These are phyloP conservation scores for Alternaria longipes DNA, from an alignment of 2,329 filamentous ascomycete species.

Conservation along the genomic window DNA sequence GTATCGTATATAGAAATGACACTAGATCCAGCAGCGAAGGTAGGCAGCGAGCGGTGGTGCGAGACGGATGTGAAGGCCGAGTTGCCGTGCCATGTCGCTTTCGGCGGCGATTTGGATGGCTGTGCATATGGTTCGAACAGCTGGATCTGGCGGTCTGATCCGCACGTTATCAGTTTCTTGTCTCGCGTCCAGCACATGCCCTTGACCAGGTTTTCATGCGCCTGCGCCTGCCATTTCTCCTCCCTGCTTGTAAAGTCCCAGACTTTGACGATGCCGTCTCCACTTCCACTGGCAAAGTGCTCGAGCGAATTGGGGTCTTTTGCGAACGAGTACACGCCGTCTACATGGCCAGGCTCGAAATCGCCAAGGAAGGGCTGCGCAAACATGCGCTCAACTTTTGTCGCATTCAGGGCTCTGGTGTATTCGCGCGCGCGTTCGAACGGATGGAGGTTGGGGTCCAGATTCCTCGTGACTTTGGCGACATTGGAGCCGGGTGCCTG, in stretches of 20 bases:
- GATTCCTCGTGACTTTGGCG: constrained; percentile 71
- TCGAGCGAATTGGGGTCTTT: constrained; percentile 60
- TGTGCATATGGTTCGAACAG: constrained; percentile 90
- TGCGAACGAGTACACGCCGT: constrained; percentile 69
- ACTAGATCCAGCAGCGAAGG: constrained; percentile 81
- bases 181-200: constrained; percentile 89
- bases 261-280: constrained; percentile 93
- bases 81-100: constrained; percentile 84
- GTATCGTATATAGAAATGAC: constrained; percentile 90
- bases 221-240: constrained; percentile 79
- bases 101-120: constrained; percentile 71
- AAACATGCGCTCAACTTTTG: constrained; percentile 94
- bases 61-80: constrained; percentile 85
- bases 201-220: constrained; percentile 94
- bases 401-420: constrained; percentile 79
- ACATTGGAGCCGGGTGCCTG: constrained; percentile 74
- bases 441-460: constrained; percentile 86
- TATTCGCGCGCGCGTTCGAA: constrained; percentile 92
- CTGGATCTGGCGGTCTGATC: constrained; percentile 85
- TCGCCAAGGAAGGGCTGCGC: constrained; percentile 84
- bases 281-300: constrained; percentile 52
- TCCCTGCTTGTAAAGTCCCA: constrained; percentile 81
- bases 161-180: constrained; percentile 85
- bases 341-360: constrained; percentile 88
- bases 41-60: constrained; percentile 79